Percentiles rank a stretch among this genome's conserved stretches.
phyloP scores from a whole-genome alignment of 2,329 filamentous ascomycete genomes.

The Lasiodiplodia sp. region DNA sequence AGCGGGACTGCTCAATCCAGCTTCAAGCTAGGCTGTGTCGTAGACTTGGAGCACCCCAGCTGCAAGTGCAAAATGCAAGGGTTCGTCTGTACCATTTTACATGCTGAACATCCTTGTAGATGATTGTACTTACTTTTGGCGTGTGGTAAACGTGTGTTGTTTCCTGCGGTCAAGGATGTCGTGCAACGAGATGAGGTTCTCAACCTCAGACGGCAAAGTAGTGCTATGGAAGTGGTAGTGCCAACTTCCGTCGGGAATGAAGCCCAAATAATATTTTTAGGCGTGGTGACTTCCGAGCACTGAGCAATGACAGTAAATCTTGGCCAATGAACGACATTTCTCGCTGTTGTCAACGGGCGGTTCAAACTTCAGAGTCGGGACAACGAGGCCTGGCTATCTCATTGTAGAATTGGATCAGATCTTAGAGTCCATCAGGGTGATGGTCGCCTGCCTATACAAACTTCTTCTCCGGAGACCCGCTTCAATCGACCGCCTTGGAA shows the following conservation, averaged over 20 bases:
- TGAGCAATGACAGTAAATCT: neutral
- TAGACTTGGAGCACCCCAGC: constrained; percentile 32
- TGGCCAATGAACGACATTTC: neutral
- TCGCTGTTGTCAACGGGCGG: neutral
- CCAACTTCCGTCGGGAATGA: constrained; percentile 7
- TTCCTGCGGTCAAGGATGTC: neutral
- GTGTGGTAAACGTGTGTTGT: neutral
- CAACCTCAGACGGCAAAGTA: neutral
- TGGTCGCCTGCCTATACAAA: neutral
- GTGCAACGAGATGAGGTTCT: neutral
- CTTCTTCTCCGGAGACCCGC: constrained; percentile 1
- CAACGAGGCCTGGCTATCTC: neutral
- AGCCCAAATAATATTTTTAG: constrained; percentile 17
- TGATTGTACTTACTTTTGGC: neutral
- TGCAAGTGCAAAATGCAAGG: constrained; percentile 30
- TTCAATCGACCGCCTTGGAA: constrained; percentile 28
- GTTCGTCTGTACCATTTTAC: constrained; percentile 17
- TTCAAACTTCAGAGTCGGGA: neutral
- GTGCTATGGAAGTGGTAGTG: constrained; percentile 29
- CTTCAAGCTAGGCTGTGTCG: constrained; percentile 32
- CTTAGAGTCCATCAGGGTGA: constrained; percentile 3
- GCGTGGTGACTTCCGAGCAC: neutral
- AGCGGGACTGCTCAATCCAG: constrained; percentile 27
- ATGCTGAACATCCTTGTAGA: too few relatives aligned
- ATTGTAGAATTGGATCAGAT: constrained; percentile 5